Conservation (phyloP, 2,329 filamentous ascomycete genomes). For the Byssoonygena ceratinophila region DNA sequence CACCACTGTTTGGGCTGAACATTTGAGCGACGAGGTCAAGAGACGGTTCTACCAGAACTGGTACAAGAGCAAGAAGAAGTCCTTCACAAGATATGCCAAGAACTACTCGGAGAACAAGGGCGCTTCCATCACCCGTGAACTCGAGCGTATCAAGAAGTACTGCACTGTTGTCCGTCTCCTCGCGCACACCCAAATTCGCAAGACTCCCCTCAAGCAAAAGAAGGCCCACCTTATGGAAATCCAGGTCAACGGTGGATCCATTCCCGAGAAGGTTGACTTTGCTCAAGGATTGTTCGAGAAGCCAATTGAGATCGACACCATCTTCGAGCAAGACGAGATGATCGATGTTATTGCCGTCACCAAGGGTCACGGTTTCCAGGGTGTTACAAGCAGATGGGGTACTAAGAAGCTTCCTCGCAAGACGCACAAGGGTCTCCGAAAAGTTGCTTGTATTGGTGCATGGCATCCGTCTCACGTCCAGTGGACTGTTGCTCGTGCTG, state of each 20-base stretch:
- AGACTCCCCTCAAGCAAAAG: conserved; percentile 99
- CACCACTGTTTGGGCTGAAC: conserved; percentile 99
- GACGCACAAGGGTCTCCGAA: conserved; percentile 99
- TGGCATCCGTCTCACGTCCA: conserved; percentile 99
- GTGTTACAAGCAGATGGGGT: conserved; percentile 96
- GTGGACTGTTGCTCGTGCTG: conserved; percentile 99
- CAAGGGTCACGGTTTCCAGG: conserved; percentile 97
- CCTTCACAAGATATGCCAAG: conserved; percentile 99
- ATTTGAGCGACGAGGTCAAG: conserved; percentile 97
- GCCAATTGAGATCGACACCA: conserved; percentile 79
- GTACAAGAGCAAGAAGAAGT: conserved; percentile 99
- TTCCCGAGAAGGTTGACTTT: conserved; percentile 95
- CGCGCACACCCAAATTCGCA: conserved; percentile 98
- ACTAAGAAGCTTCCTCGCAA: conserved; percentile 99
- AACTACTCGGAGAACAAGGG: conserved; percentile 93
- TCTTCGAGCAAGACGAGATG: conserved; percentile 99
- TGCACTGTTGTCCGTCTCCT: conserved; percentile 98
- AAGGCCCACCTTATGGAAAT: conserved; percentile 99
- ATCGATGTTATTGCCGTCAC: conserved; percentile 98
- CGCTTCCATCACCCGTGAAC: conserved; percentile 84
- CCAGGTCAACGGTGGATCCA: conserved; percentile 95
- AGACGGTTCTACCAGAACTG: conserved; percentile 99
- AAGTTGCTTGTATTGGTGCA: conserved; percentile 99
- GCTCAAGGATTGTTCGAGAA: conserved; percentile 97
- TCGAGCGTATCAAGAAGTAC: conserved; percentile 99